phyloP scores from a whole-genome alignment of 2,329 filamentous ascomycete species.

The Fusarium sororula region DNA sequence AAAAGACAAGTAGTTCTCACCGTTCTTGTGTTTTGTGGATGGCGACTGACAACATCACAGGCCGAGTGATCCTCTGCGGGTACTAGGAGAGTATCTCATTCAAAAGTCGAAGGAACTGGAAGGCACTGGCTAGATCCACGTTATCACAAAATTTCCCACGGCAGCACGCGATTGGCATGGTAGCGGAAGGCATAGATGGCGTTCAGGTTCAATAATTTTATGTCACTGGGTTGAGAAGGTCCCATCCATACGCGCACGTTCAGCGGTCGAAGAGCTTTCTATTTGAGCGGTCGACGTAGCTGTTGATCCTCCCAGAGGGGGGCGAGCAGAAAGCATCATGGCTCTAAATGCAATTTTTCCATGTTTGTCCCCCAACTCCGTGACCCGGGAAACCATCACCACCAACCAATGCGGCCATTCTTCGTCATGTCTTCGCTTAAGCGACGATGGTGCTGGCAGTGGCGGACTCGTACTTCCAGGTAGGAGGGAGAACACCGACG shows the following conservation, averaged over 20 bases:
- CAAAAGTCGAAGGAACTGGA: conserved; percentile 74
- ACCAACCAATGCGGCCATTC: conserved; percentile 38
- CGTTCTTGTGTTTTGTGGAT: not conserved
- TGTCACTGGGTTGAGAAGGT: conserved; percentile 39
- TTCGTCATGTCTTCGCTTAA: conserved; percentile 62
- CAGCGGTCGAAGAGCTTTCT: conserved; percentile 48
- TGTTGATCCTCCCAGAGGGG: conserved; percentile 47
- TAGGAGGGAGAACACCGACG: conserved; percentile 83
- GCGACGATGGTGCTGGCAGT: conserved; percentile 94
- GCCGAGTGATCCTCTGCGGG: conserved; percentile 73
- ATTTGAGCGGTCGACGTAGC: conserved; percentile 47
- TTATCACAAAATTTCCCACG: not conserved
- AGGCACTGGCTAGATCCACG: conserved; percentile 37
- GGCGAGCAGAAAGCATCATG: conserved; percentile 52
- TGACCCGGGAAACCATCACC: conserved; percentile 51
- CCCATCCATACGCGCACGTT: conserved; percentile 44
- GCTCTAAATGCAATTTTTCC: conserved; percentile 57
- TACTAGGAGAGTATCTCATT: conserved; percentile 75
- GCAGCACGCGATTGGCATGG: conserved; percentile 11
- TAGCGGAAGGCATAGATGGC: conserved; percentile 33
- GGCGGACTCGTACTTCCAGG: conserved; percentile 99
- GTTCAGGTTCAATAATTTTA: conserved; percentile 37
- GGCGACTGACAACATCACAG: conserved; percentile 47
- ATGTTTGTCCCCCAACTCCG: conserved; percentile 56
- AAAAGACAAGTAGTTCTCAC: conserved; percentile 71